A percentile compares a stretch with the other conserved stretches of the same genome.
Conservation (phyloP, 345 rosid genomes). For the Erodium maritimum region DNA sequence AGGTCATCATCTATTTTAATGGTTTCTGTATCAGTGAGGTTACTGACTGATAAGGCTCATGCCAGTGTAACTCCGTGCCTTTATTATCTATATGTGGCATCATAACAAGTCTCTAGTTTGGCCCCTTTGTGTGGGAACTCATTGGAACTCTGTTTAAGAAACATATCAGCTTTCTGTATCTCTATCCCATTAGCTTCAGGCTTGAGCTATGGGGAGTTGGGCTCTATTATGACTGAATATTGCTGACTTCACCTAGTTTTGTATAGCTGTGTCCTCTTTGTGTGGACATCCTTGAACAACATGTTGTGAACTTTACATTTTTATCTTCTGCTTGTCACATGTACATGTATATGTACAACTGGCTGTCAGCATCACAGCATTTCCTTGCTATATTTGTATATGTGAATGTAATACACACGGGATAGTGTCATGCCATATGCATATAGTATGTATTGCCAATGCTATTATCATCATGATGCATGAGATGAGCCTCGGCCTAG, state of each 20-base stretch:
- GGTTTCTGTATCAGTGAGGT: constrained; percentile 7
- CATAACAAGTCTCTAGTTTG: not conserved
- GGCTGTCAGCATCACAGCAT: not conserved
- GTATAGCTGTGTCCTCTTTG: not conserved
- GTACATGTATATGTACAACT: not conserved
- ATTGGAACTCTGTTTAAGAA: constrained; percentile 5
- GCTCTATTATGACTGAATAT: not conserved
- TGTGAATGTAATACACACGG: not conserved
- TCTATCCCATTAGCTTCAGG: not conserved
- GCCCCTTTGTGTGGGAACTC: too few relatives aligned
- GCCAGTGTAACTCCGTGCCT: constrained; percentile 2
- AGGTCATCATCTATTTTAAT: constrained; percentile 10
- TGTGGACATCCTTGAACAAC: not conserved
- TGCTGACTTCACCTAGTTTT: constrained; percentile 1
- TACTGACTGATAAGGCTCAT: constrained; percentile 10
- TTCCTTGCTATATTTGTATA: not conserved
- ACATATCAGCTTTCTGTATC: not conserved
- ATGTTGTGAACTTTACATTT: not conserved
- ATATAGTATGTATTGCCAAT: too few relatives aligned
- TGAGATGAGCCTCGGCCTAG: too few relatives aligned
- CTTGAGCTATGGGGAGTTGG: not conserved
- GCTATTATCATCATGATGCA: too few relatives aligned
- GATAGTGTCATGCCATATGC: not conserved
- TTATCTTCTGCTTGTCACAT: not conserved
- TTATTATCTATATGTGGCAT: constrained; percentile 14